These are phyloP conservation scores for Hirsutella minnesotensis DNA, from an alignment of 2,329 filamentous ascomycete genomes.

Conservation along the genomic window DNA sequence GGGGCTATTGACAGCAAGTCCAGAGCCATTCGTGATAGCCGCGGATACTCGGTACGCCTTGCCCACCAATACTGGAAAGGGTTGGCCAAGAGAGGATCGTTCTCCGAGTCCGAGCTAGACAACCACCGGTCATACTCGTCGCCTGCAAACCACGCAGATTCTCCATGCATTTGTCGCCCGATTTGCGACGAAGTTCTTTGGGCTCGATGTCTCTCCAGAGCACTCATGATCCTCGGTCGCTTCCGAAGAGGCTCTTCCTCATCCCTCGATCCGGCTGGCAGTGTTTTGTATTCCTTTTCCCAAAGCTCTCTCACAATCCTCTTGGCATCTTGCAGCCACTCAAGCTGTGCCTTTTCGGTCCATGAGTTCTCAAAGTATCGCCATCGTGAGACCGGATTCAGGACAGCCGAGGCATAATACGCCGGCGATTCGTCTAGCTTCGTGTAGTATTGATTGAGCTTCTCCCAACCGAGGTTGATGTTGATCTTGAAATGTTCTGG, in stretches of 20 bases:
- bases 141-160: too few relatives aligned
- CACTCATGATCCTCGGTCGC: background rate
- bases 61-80: conserved; percentile 4
- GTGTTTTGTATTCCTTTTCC: conserved; percentile 1
- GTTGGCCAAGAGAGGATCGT: background rate
- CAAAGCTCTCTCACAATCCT: background rate
- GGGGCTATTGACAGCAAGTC: conserved; percentile 3
- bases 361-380: background rate
- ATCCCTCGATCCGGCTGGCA: background rate
- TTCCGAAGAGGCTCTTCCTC: background rate
- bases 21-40: conserved; percentile 4
- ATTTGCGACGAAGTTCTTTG: background rate
- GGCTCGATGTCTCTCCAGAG: background rate
- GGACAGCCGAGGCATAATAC: background rate
- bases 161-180: too few relatives aligned
- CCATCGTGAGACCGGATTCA: conserved; percentile 1
- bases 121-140: background rate
- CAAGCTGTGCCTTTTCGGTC: background rate
- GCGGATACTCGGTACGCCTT: conserved; percentile 3
- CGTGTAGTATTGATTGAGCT: background rate
- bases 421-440: background rate
- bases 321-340: background rate
- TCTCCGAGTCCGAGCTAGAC: background rate
- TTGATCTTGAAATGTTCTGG: background rate
- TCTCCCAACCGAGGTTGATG: too few relatives aligned